Evolutionary conservation across 768 basidiomycete species (phyloP).

Genomic region (Rhodotorula paludigena): DNA sequence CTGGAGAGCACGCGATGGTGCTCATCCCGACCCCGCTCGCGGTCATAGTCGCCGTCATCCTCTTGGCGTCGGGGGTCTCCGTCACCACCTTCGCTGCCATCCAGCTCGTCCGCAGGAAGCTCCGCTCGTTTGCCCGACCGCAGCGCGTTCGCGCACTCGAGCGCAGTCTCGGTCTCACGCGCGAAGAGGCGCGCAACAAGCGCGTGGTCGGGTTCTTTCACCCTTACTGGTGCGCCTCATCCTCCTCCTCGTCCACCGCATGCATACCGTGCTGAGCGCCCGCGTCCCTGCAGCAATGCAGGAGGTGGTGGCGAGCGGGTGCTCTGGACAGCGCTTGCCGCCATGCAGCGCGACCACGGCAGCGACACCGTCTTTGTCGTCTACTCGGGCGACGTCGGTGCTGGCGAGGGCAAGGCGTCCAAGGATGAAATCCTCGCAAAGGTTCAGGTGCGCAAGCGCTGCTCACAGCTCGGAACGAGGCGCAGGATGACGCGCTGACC

Average conservation of each 20-base stretch:
- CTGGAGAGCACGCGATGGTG: no score
- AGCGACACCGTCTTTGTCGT: slow-evolving; percentile 61
- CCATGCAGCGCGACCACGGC: slow-evolving; percentile 63
- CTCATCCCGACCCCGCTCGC: not conserved
- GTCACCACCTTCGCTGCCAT: not conserved
- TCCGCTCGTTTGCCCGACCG: not conserved
- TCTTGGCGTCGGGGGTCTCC: not conserved
- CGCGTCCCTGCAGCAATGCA: slow-evolving; percentile 91
- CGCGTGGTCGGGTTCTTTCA: slow-evolving; percentile 78
- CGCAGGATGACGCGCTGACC: not conserved
- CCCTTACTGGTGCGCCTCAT: slow-evolving; percentile 74
- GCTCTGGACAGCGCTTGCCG: slow-evolving; percentile 80
- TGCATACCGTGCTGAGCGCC: no score
- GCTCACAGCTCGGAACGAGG: not conserved
- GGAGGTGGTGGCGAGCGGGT: slow-evolving; percentile 96
- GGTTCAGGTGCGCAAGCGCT: slow-evolving; percentile 74
- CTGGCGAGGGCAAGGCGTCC: slow-evolving; percentile 64
- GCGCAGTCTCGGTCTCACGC: not conserved
- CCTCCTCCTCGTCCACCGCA: no score
- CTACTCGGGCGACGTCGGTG: slow-evolving; percentile 79
- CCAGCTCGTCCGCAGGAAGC: not conserved
- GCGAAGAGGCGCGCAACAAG: not conserved
- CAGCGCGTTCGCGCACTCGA: not conserved
- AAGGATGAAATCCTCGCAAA: slow-evolving; percentile 75
- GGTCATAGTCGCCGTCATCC: not conserved